Evolutionary conservation across 2,329 filamentous ascomycete species (phyloP), one percentile per base, ranked within the genome.

Genomic region (Clarireedia monteithiana): DNA sequence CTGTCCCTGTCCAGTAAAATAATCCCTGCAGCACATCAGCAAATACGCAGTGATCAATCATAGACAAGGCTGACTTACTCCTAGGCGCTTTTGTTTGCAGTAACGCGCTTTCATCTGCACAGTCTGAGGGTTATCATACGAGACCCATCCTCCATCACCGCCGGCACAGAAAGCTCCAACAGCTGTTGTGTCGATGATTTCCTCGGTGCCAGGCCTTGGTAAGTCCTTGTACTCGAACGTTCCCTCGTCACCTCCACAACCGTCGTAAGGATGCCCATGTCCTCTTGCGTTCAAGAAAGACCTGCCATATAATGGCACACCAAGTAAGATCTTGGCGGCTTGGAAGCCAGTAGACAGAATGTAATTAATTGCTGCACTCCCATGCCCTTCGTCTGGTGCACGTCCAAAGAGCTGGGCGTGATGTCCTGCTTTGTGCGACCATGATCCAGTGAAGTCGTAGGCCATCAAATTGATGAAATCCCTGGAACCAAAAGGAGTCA

Each of bases 1-100:
- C 83, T 14, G 86, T 85, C n/a, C 84, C 86, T 53, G 86, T 84
- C 86, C 86, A 91, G 70, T 91, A 94, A 69, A 91, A 92, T 7
- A 94, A 71, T 0, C 89, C 89, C 81, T 83, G 63, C 4, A 17
- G 7, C 20, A 5, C 6, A 40, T 54, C 24, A 54, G 52, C 24
- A 49, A 54, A 20, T 17, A 20, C 24, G 3, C 2, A 49, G 39
- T 30, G 12, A 15, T 39, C 36, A 20, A 30, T 14, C 26, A 20
- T 12, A 12, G 9, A 27, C 38, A 38, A 48, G 23, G 24, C 20
- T n/a, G 20, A 61, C 67, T 58, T 58, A 83, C 80, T 27, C 84
- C 88, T 17, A 94, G 74, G 27, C 80, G 79, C 63, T 85, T 84
- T 64, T 86, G 80, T 64, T 82, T 85, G 69, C 84, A 88, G 68